Evolutionary conservation across 257 asterid species (phyloP).

Genomic region (Fraxinus americana): DNA sequence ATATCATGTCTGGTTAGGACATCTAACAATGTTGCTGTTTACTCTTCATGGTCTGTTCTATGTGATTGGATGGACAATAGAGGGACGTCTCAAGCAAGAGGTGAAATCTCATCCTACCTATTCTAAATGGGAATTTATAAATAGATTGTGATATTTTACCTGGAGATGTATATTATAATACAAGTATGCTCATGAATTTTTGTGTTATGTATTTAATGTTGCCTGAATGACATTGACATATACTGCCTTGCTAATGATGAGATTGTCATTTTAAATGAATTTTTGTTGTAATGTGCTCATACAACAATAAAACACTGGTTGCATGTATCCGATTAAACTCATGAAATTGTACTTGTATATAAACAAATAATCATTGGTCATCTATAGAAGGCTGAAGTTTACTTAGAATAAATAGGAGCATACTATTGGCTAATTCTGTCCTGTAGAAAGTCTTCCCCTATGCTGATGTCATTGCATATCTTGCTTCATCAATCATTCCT

Average conservation of each 20-base stretch:
- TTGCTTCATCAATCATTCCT: background rate
- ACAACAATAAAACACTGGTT: background rate
- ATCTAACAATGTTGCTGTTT: conserved; percentile 76
- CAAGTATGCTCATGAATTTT: background rate
- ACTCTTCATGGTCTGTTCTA: conserved; percentile 77
- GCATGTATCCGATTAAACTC: background rate
- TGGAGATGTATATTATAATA: background rate
- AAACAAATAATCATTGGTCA: background rate
- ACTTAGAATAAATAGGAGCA: background rate
- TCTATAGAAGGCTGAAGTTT: background rate
- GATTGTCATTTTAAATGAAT: background rate
- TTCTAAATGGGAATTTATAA: background rate
- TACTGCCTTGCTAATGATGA: background rate
- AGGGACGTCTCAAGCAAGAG: conserved; percentile 47
- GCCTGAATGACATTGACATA: background rate
- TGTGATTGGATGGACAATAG: conserved; percentile 56
- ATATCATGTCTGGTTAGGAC: conserved; percentile 96
- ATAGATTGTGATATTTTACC: background rate
- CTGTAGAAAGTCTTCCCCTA: background rate
- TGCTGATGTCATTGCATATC: background rate
- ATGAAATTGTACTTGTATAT: background rate
- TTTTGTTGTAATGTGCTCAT: background rate
- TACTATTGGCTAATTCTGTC: background rate
- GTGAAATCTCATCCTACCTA: conserved; percentile 37
- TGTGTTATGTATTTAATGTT: too few relatives aligned